phyloP scores from a whole-genome alignment of 169 alveolate species.

The Plasmodium vinckei region DNA sequence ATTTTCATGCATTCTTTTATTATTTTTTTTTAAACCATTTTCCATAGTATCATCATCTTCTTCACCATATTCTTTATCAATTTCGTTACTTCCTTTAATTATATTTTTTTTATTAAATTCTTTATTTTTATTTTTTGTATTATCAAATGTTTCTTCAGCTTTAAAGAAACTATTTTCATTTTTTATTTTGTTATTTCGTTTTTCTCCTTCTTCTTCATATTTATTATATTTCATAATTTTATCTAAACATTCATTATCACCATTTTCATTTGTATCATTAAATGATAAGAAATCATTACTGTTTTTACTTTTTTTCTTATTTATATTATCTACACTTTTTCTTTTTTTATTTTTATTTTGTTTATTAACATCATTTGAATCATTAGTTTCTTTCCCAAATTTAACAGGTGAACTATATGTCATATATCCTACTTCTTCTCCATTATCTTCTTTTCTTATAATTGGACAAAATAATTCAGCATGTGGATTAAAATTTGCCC shows the following conservation, averaged over 20 bases:
- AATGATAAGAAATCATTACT: slow-evolving; percentile 8
- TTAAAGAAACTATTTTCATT: no score
- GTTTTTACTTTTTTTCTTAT: slow-evolving; percentile 13
- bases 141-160: not conserved
- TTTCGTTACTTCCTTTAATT: not conserved
- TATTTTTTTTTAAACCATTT: not conserved
- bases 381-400: not conserved
- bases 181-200: not conserved
- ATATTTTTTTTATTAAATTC: not conserved
- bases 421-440: not conserved
- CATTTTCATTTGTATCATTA: slow-evolving; percentile 1
- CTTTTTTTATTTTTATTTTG: slow-evolving; percentile 1
- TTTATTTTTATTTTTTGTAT: not conserved
- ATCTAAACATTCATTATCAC: slow-evolving; percentile 1
- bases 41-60: not conserved
- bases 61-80: not conserved
- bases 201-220: slow-evolving; percentile 4
- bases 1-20: not conserved
- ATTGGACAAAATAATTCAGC: slow-evolving; percentile 17
- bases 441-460: not conserved
- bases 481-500: slow-evolving; percentile 70
- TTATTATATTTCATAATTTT: not conserved
- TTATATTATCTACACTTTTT: not conserved
- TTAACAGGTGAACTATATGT: not conserved
- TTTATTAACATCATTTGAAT: slow-evolving; percentile 1